Base-by-base conservation (phyloP, 306 rosid species). In the Ormosia emarginata region DNA sequence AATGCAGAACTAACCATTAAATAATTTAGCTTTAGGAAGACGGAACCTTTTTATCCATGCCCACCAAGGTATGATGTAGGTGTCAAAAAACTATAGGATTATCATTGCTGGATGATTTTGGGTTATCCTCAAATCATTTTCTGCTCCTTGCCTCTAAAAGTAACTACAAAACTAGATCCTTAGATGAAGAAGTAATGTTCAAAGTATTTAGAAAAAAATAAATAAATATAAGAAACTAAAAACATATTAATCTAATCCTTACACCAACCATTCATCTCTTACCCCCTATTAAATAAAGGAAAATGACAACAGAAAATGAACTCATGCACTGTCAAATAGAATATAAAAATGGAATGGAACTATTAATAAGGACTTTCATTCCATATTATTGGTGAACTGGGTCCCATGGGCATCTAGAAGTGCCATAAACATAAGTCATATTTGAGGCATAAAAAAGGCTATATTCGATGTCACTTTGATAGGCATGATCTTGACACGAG, bases 61-160 rank as follows among this genome's bases (percentile, higher is more conserved):
- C 99, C 97, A 93, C 99, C 99, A 95, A 34, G 99, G 99, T 49
- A 95, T 65, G 68, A 93, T 92, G 85, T 97, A 92, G 36, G 99
- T 92, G 87, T 93, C n/a, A 98, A 82, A 95, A 95, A 59, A 90
- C 77, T 30, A 95, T 85, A 49, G 96, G 99, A 17, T 73, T 86
- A 15, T 92, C 93, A 30, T 95, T 95, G 71, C 78, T 93, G 64
- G 97, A 87, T 67, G 99, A 87, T 85, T 93, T 97, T 3, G 96
- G 98, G 82, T 90, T 89, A 66, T 67, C 86, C 88, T 93, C 91
- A 10, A 92, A 90, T 98, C 99, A 92, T 82, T 93, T 95, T 76
- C 99, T 92, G 72, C 98, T 93, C 79, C 90, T 88, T 32, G 99
- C 98, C 96, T 95, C 99, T 95, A 94, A 52, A 77, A 75, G 82